Evolutionary conservation across 75 land plant genomes (phyloP).

Genomic region (Larix kaempferi): DNA sequence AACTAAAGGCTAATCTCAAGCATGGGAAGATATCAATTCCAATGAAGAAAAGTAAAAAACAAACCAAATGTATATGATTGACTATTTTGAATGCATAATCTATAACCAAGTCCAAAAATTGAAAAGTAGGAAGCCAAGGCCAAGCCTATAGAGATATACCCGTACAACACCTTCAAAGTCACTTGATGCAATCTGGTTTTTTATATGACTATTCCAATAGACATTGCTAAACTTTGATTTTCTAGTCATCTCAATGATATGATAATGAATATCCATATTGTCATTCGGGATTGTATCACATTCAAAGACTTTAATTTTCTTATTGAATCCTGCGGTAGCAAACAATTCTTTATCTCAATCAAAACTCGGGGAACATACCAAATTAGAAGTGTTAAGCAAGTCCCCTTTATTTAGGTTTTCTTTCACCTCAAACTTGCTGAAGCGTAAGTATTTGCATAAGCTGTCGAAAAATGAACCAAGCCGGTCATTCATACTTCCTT

Average conservation of each 20-base stretch:
- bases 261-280: constrained; percentile 76
- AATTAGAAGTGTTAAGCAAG: constrained; percentile 63
- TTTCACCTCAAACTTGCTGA: constrained; percentile 65
- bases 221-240: constrained; percentile 70
- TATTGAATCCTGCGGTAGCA: constrained; percentile 85
- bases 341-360: constrained; percentile 83
- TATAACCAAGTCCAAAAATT: neutral
- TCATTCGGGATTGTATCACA: constrained; percentile 59
- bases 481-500: constrained; percentile 39
- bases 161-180: constrained; percentile 84
- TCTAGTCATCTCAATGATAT: constrained; percentile 71
- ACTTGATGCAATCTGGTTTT: constrained; percentile 86
- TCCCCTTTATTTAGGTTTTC: constrained; percentile 79
- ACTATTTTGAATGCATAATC: neutral
- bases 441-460: constrained; percentile 66
- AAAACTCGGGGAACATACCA: constrained; percentile 73
- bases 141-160: constrained; percentile 27
- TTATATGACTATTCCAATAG: constrained; percentile 83
- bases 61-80: neutral
- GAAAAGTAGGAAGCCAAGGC: neutral
- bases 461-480: constrained; percentile 66
- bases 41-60: neutral
- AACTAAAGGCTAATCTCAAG: neutral
- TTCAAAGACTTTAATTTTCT: constrained; percentile 81
- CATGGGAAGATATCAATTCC: neutral